phyloP scores from a whole-genome alignment of 257 asterid genomes.

The Solanum habrochaites region DNA sequence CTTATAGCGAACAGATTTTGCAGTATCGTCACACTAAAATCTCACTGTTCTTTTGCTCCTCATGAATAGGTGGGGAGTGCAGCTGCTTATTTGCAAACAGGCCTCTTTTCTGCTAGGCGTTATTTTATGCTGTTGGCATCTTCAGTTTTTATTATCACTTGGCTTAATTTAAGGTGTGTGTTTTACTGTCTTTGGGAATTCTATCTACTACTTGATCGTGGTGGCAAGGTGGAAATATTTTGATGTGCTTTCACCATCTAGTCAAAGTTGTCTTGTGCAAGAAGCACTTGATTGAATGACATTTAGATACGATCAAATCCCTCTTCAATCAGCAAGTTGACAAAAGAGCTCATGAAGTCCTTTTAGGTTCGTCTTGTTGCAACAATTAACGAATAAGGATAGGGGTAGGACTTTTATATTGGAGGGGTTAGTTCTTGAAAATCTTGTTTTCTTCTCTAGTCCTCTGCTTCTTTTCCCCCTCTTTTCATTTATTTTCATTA shows the following conservation, averaged over 20 bases:
- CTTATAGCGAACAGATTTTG: neutral
- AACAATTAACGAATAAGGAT: neutral
- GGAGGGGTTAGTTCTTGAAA: neutral
- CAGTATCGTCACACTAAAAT: neutral
- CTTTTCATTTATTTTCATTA: neutral
- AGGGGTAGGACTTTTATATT: neutral
- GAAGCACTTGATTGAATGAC: neutral
- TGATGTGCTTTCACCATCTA: neutral
- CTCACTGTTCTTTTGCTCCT: neutral
- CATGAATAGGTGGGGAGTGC: slow-evolving; percentile 81
- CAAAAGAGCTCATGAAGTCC: neutral
- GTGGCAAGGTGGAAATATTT: neutral
- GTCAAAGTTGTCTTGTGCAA: neutral
- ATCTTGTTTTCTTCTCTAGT: neutral
- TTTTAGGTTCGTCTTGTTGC: neutral
- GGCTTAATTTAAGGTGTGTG: slow-evolving; percentile 82
- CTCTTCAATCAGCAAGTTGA: neutral
- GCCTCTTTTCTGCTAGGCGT: slow-evolving; percentile 44
- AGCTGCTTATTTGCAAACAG: slow-evolving; percentile 76
- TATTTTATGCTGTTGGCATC: slow-evolving; percentile 52
- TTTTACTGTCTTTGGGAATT: neutral
- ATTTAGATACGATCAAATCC: neutral
- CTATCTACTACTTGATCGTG: neutral
- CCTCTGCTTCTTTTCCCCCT: neutral
- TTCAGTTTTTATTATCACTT: slow-evolving; percentile 61